Percentiles rank a stretch among this genome's conserved stretches.
These are phyloP conservation scores for Zymoseptoria crescenta DNA, from an alignment of 2,329 filamentous ascomycete genomes.

Conservation along the genomic window DNA sequence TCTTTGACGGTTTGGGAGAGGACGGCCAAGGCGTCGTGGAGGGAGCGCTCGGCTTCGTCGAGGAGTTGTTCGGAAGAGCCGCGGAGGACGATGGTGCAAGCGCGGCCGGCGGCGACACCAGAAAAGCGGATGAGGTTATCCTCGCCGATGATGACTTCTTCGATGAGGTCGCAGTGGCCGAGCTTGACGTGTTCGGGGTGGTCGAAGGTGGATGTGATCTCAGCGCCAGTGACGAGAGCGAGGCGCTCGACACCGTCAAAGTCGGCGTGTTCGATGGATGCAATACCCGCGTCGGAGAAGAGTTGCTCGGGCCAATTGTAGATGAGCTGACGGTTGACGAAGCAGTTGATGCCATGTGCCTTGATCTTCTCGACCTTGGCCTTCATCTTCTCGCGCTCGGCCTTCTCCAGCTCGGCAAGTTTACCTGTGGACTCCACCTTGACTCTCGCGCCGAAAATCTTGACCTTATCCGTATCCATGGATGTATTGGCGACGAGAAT, in stretches of 20 bases:
- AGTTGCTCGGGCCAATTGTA: constrained; percentile 99
- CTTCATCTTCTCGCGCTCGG: constrained; percentile 99
- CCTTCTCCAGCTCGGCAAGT: constrained; percentile 95
- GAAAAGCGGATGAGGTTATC: constrained; percentile 97
- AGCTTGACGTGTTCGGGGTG: constrained; percentile 96
- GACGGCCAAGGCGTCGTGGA: constrained; percentile 93
- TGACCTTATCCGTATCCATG: constrained; percentile 99
- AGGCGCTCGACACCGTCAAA: constrained; percentile 96
- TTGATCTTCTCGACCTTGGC: constrained; percentile 99
- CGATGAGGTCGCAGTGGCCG: constrained; percentile 87
- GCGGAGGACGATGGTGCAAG: constrained; percentile 92
- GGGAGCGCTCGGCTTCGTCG: constrained; percentile 89
- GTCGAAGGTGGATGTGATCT: constrained; percentile 96
- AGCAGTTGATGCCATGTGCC: constrained; percentile 98
- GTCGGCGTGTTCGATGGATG: constrained; percentile 97
- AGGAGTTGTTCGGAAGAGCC: constrained; percentile 95
- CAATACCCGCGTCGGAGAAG: constrained; percentile 93
- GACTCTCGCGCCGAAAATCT: constrained; percentile 95
- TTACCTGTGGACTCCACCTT: constrained; percentile 96
- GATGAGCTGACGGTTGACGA: constrained; percentile 98
- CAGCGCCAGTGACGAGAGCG: constrained; percentile 89
- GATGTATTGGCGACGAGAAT: constrained; percentile 96
- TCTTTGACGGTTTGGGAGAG: constrained; percentile 94
- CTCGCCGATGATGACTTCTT: constrained; percentile 97
- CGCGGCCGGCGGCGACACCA: constrained; percentile 84